Evolutionary conservation across 805 yeast species (phyloP).

Genomic region (Danielozyma ontarioensis): DNA sequence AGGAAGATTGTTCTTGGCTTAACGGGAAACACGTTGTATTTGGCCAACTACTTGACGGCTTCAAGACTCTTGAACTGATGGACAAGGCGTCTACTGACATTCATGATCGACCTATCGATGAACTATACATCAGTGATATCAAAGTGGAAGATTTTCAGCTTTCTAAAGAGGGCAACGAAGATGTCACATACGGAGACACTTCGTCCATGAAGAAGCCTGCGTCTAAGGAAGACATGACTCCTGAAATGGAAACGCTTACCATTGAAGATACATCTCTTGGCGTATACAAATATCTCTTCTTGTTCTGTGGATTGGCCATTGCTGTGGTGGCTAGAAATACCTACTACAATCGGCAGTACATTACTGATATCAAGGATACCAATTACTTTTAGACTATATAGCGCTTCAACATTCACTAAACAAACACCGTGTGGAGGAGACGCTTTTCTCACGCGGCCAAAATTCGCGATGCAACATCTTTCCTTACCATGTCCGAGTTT

Average conservation of each 20-base stretch:
- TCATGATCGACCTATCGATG: conserved; percentile 11
- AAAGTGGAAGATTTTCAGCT: conserved; percentile 3
- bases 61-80: conserved; percentile 5
- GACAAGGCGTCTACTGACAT: neutral
- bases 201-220: neutral
- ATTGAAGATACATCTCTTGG: neutral
- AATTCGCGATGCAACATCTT: no score
- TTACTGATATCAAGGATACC: conserved; percentile 20
- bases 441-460: no score
- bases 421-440: neutral
- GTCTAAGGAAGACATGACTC: neutral
- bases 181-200: neutral
- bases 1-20: conserved; percentile 7
- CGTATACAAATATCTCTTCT: conserved; percentile 5
- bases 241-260: neutral
- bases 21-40: conserved; percentile 23
- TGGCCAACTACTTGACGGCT: conserved; percentile 21
- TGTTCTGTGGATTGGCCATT: conserved; percentile 7
- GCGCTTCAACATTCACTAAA: conserved; percentile 1
- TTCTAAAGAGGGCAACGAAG: no score
- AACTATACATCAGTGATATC: conserved; percentile 11
- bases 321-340: conserved; percentile 9
- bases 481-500: conserved; percentile 17
- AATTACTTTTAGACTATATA: conserved; percentile 10
- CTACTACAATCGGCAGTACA: conserved; percentile 17